Conservation (phyloP, 108 stramenopile genomes). For the Aurantiochytrium sp. region DNA sequence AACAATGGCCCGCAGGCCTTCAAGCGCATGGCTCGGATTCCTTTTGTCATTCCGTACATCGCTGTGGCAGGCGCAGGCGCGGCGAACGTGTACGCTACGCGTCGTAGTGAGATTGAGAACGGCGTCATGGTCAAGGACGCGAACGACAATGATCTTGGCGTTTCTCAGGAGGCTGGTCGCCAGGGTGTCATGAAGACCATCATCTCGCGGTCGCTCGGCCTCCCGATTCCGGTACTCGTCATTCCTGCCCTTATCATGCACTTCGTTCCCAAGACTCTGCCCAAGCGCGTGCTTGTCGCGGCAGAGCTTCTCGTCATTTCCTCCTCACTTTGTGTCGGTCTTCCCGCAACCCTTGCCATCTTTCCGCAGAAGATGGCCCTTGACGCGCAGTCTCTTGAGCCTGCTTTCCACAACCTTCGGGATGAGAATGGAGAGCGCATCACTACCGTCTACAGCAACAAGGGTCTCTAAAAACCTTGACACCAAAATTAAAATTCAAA, state of each 20-base stretch:
- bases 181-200: slow-evolving; percentile 16
- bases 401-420: background rate
- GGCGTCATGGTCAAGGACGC: slow-evolving; percentile 4
- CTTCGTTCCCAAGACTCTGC: background rate
- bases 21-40: background rate
- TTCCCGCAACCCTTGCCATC: background rate
- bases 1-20: background rate
- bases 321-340: background rate
- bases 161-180: slow-evolving; percentile 1
- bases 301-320: slow-evolving; percentile 2
- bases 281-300: background rate
- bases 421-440: background rate
- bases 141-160: slow-evolving; percentile 4
- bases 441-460: slow-evolving; percentile 15
- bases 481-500: no score
- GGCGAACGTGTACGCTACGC: background rate
- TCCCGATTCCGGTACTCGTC: background rate
- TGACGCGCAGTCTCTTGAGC: background rate
- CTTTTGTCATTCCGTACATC: slow-evolving; percentile 3
- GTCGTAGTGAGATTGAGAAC: background rate
- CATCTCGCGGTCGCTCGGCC: background rate
- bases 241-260: background rate
- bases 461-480: background rate
- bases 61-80: background rate
- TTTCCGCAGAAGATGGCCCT: background rate